Percentiles rank a stretch among this genome's conserved stretches.
phyloP scores from a whole-genome alignment of 2,329 filamentous ascomycete genomes.

The Exophiala calicioides region DNA sequence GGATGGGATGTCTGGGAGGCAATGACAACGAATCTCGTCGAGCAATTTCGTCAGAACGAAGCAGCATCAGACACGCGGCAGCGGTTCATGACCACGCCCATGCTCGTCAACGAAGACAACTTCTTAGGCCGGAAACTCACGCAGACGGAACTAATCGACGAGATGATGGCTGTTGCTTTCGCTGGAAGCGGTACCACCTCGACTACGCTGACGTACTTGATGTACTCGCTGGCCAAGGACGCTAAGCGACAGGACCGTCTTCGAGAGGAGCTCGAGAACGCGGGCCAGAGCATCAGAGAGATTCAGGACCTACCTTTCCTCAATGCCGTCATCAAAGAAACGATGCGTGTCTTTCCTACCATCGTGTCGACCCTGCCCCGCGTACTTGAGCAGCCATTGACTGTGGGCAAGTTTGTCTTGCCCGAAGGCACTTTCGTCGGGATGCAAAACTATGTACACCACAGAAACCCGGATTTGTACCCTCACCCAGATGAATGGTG shows the following conservation, averaged over 20 bases:
- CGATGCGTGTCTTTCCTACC: constrained; percentile 30
- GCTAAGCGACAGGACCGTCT: constrained; percentile 5
- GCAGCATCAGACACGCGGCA: too few species aligned
- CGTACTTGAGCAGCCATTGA: constrained; percentile 17
- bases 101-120: constrained; percentile 4
- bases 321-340: constrained; percentile 28
- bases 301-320: constrained; percentile 26
- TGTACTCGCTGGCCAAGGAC: constrained; percentile 7
- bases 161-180: constrained; percentile 13
- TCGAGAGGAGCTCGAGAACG: constrained; percentile 4
- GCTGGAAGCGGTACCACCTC: constrained; percentile 17
- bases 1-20: constrained; percentile 3
- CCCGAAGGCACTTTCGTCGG: constrained; percentile 26
- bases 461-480: constrained; percentile 26
- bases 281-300: not conserved
- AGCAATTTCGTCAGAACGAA: constrained; percentile 1
- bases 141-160: constrained; percentile 9
- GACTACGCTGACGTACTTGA: constrained; percentile 12
- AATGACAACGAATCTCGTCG: constrained; percentile 2
- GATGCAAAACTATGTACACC: constrained; percentile 27
- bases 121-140: constrained; percentile 9
- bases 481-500: constrained; percentile 22
- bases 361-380: constrained; percentile 27
- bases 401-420: constrained; percentile 25
- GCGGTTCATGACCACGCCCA: constrained; percentile 11